Evolutionary conservation across 139 green algal species (phyloP).

Genomic region (Coelastrella sp.): DNA sequence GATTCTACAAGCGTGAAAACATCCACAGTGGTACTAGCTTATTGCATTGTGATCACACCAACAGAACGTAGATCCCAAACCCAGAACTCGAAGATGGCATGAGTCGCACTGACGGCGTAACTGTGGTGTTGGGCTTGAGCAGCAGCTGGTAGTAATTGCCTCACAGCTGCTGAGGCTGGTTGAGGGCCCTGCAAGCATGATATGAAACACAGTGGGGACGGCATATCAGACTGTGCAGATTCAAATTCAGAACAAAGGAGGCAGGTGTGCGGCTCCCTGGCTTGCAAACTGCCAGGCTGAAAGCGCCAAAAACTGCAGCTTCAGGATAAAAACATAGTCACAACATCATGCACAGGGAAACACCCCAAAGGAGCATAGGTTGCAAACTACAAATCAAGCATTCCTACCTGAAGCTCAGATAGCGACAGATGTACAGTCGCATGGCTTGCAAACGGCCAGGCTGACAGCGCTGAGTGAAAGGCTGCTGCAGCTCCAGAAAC

Average conservation of each 20-base stretch:
- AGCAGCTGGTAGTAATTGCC: conserved; percentile 48
- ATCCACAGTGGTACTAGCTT: too few species aligned
- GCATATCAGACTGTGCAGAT: too few species aligned
- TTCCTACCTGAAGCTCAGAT: conserved; percentile 62
- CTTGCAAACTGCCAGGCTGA: conserved; percentile 67
- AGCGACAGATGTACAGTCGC: conserved; percentile 67
- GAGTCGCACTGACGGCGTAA: too few species aligned
- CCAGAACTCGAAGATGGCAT: too few species aligned
- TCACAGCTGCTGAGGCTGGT: conserved; percentile 36
- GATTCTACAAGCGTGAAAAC: too few species aligned
- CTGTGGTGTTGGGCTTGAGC: too few species aligned
- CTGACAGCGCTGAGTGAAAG: conserved; percentile 33
- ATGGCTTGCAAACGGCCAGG: conserved; percentile 63
- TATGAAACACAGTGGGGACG: too few species aligned
- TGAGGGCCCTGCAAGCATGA: not conserved
- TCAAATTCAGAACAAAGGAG: not conserved
- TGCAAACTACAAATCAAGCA: too few species aligned
- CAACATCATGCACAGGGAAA: too few species aligned
- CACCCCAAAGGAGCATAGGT: too few species aligned
- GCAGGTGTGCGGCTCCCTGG: conserved; percentile 62
- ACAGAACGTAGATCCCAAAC: too few species aligned
- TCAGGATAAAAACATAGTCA: not conserved
- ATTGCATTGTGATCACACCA: too few species aligned
- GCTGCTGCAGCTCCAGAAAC: not conserved
- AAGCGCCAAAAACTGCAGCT: not conserved